phyloP scores from a whole-genome alignment of 2,329 filamentous ascomycete genomes.

The Triangularia verruculosa region DNA sequence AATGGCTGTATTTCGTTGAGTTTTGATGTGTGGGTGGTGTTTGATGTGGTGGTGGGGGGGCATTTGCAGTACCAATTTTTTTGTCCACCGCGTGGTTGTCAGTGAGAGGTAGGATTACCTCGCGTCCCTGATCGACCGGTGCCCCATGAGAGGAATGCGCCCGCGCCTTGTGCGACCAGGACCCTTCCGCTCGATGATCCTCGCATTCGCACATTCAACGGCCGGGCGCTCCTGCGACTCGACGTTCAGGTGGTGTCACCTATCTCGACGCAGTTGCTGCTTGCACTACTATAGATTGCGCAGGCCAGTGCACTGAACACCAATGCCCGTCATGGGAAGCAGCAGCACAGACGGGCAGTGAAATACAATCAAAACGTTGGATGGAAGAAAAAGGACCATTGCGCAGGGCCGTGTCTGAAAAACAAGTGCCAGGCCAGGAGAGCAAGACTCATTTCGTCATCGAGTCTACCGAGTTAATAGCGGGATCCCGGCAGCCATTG shows the following conservation, averaged over 20 bases:
- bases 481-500: background rate
- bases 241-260: background rate
- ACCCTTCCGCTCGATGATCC: background rate
- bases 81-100: too few species aligned
- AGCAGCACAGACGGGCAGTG: background rate
- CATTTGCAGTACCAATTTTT: too few species aligned
- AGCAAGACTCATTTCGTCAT: slow-evolving; percentile 18
- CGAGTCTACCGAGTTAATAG: background rate
- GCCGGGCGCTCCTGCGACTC: background rate
- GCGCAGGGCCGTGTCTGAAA: background rate
- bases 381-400: background rate
- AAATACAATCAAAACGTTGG: background rate
- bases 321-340: background rate
- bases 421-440: background rate
- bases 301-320: background rate
- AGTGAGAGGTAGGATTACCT: background rate
- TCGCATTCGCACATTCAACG: slow-evolving; percentile 1
- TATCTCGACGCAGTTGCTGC: background rate
- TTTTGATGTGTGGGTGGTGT: too few species aligned
- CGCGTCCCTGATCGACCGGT: slow-evolving; percentile 14
- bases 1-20: too few species aligned
- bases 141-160: slow-evolving; percentile 3
- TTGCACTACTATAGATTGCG: background rate
- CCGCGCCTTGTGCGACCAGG: background rate
- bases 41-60: too few species aligned